Conservation (phyloP, 371 early-diverging fungal species). For the Saksenaea oblongispora region DNA sequence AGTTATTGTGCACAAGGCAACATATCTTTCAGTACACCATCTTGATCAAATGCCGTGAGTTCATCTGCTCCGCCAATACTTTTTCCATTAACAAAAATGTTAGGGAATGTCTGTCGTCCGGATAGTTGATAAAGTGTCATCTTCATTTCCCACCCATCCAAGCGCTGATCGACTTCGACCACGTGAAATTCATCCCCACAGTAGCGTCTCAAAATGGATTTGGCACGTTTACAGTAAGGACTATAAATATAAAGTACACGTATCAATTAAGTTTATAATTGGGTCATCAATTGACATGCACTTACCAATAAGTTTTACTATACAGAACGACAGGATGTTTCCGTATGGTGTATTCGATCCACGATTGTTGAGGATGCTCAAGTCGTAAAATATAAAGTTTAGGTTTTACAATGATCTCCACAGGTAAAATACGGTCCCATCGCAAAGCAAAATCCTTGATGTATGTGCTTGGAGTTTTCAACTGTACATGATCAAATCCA, state of each 20-base stretch:
- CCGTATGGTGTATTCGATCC: constrained; percentile 43
- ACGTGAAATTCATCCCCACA: constrained; percentile 29
- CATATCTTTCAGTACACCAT: constrained; percentile 34
- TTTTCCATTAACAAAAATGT: constrained; percentile 41
- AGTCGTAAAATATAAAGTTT: constrained; percentile 35
- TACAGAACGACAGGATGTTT: constrained; percentile 56
- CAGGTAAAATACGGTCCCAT: constrained; percentile 14
- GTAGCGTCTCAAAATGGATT: constrained; percentile 46
- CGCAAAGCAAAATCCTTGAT: constrained; percentile 7
- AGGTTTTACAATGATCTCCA: constrained; percentile 24
- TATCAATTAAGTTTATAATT: background rate
- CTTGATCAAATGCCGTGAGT: constrained; percentile 35
- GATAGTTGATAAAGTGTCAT: constrained; percentile 30
- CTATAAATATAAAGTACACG: constrained; percentile 11
- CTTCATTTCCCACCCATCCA: constrained; percentile 32
- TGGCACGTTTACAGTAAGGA: constrained; percentile 57
- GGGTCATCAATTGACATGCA: background rate
- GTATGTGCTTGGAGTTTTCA: constrained; percentile 15
- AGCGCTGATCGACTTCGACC: constrained; percentile 42
- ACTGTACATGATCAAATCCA: constrained; percentile 28
- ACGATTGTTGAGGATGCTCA: constrained; percentile 28
- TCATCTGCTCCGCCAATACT: constrained; percentile 51
- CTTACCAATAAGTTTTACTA: constrained; percentile 65
- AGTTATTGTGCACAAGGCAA: background rate
- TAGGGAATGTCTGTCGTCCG: constrained; percentile 47